A percentile compares a stretch with the other conserved stretches of the same genome.
These are phyloP conservation scores for Diaporthe destruens DNA, from an alignment of 2,329 filamentous ascomycete species.

Conservation along the genomic window DNA sequence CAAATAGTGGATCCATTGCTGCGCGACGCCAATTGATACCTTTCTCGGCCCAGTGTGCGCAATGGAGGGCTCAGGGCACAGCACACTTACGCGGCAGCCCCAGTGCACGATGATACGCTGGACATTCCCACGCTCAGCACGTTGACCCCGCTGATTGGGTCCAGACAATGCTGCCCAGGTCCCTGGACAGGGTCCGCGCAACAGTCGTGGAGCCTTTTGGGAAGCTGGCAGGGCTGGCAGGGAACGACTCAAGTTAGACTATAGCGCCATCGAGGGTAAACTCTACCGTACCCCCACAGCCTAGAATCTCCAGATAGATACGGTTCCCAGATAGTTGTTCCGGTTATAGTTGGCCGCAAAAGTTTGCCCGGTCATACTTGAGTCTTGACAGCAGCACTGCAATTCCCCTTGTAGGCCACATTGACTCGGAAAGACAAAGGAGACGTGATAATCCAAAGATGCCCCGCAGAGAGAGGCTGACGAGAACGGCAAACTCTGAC, in stretches of 20 bases:
- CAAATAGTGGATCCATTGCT: neutral
- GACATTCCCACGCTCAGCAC: neutral
- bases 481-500: neutral
- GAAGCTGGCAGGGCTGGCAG: constrained; percentile 3
- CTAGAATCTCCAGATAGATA: neutral
- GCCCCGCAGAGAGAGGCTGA: neutral
- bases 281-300: neutral
- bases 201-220: neutral
- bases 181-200: neutral
- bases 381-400: no score
- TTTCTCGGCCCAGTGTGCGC: neutral
- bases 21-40: constrained; percentile 22
- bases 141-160: neutral
- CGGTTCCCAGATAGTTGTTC: no score
- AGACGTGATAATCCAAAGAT: neutral
- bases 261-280: neutral
- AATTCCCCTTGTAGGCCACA: neutral
- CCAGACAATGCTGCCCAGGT: neutral
- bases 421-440: neutral
- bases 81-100: constrained; percentile 23
- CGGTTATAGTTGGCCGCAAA: constrained; percentile 10
- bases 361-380: no score
- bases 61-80: neutral
- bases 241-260: no score
- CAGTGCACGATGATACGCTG: constrained; percentile 2